Base-by-base conservation (phyloP, 1,139 yeast species). In the Debaryomycetaceae sp. region DNA sequence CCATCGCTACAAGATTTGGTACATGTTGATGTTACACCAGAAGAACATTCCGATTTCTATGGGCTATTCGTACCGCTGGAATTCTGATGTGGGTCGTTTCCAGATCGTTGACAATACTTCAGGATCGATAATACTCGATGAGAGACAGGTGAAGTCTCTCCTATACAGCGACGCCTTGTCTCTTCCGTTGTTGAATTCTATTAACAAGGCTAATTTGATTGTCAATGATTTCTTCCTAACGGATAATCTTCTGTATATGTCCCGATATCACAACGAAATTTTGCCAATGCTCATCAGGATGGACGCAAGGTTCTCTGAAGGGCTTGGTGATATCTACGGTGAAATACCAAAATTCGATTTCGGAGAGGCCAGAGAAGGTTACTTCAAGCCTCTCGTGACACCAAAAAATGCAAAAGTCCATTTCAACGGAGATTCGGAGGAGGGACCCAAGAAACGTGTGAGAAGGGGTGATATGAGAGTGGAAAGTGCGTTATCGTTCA, bases 261-360 rank as follows among this genome's bases (percentile, higher is more conserved):
- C 74, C 1, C 62, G 63, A 9, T 70, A 70, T 48, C 76, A 70
- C 48, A 70, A 70, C 48, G 74, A 70, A 41, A 63, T 70, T 2
- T 51, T 70, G 24, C 72, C 70, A 1, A 56, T 70, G 44, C 53
- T 70, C 24, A 60, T 63, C 5, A 55, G 62, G 33, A 44, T 63
- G 33, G 75, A 69, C 44, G 49, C 59, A 3, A 59, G 55, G 38
- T 70, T 64, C 45, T 54, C 58, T 3, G 68, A 68, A 34, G 72
- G 66, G 1, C 51, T 69, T 33, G 70, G 63, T 1, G 62, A 62
- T 39, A 52, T 68, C 1, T 69, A 67, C 47, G 49, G 49, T 4
- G 65, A 61, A 24, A 60, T 70, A 13, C 73, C 75, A 8, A 63
- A 59, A 41, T 70, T 70, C 45, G 70, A 68, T 22, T 66, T 60